Percentiles rank a stretch among this genome's conserved stretches.
Evolutionary conservation across 306 rosid genomes (phyloP).

Genomic region (Echinosophora koreensis): DNA sequence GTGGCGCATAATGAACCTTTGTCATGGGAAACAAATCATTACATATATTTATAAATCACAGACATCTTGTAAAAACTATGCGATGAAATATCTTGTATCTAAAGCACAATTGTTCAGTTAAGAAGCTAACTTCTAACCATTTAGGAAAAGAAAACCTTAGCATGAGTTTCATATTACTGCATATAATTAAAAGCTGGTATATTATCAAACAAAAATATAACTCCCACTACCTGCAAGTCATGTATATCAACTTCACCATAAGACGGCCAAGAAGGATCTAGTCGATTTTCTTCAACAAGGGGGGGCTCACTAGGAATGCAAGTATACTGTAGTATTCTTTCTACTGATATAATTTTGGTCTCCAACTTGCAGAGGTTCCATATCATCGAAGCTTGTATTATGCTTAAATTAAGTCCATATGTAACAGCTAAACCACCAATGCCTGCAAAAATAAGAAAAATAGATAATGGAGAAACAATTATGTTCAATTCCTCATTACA

Average conservation of each 20-base stretch:
- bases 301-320: conserved; percentile 77
- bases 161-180: neutral
- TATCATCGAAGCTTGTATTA: conserved; percentile 70
- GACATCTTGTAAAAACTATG: conserved; percentile 1
- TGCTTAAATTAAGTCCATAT: conserved; percentile 81
- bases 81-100: neutral
- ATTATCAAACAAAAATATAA: neutral
- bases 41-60: conserved; percentile 26
- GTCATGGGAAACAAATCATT: conserved; percentile 9
- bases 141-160: conserved; percentile 18
- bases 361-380: conserved; percentile 80
- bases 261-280: conserved; percentile 74
- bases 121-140: conserved; percentile 22
- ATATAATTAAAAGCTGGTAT: neutral
- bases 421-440: conserved; percentile 90
- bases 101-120: conserved; percentile 2
- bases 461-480: neutral
- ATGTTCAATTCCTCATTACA: conserved; percentile 12
- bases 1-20: conserved; percentile 90
- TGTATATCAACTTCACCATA: conserved; percentile 71
- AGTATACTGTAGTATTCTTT: conserved; percentile 81
- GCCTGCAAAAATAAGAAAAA: conserved; percentile 52
- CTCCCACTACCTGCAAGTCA: conserved; percentile 68
- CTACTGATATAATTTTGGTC: conserved; percentile 86
- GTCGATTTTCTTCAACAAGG: conserved; percentile 63